These are phyloP conservation scores for Plasmodium adleri DNA, from an alignment of 169 alveolate species.

Conservation along the genomic window DNA sequence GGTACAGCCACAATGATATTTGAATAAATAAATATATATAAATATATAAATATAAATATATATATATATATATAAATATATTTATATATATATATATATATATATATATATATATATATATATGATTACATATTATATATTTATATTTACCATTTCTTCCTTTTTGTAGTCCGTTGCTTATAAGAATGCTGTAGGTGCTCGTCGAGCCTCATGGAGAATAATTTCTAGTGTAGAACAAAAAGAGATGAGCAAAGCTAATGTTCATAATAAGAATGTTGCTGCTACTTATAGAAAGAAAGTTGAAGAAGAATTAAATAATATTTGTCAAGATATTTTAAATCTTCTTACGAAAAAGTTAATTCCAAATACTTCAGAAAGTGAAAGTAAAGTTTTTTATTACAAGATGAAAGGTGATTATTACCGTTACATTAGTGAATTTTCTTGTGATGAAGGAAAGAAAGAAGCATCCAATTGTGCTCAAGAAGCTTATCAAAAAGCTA, in stretches of 20 bases:
- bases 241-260: conserved; percentile 95
- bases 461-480: conserved; percentile 97
- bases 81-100: not conserved
- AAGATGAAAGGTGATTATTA: conserved; percentile 99
- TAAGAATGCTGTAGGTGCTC: conserved; percentile 98
- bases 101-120: not conserved
- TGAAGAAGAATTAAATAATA: conserved; percentile 94
- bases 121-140: not conserved
- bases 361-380: conserved; percentile 92
- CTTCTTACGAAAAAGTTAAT: conserved; percentile 93
- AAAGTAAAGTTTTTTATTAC: conserved; percentile 96
- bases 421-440: conserved; percentile 97
- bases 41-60: not conserved
- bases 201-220: conserved; percentile 98
- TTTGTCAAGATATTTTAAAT: conserved; percentile 94
- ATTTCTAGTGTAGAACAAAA: conserved; percentile 96
- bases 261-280: conserved; percentile 91
- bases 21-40: not conserved
- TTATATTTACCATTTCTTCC: not conserved
- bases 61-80: not conserved
- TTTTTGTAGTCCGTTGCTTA: conserved; percentile 96
- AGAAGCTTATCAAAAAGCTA: conserved; percentile 97
- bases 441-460: conserved; percentile 94
- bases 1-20: conserved; percentile 45
- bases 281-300: conserved; percentile 94